Evolutionary conservation across 2,329 filamentous ascomycete genomes (phyloP), one percentile per base, ranked within the genome.

Genomic region (Ceratocystis alfenasii): DNA sequence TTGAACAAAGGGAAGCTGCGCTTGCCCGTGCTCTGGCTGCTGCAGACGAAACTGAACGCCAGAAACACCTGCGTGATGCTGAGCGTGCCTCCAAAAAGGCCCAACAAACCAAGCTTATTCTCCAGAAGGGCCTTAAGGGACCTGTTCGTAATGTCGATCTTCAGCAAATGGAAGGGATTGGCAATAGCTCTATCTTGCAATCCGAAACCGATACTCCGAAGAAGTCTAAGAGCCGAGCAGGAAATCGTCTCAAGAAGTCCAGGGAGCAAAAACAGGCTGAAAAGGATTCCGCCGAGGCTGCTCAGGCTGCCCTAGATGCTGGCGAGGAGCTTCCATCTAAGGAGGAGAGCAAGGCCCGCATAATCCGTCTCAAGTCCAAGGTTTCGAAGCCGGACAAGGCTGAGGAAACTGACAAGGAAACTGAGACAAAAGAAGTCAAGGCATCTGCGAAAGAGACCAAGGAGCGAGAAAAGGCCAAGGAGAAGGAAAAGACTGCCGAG

Each of bases 71-170:
- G 57, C 87, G 87, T 62, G 92, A 95, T 71, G 92, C 92, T 25
- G 90, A 95, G 71, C 88, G 92, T 66, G 90, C 90, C 15, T 90
- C 90, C 71, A 94, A 95, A 77, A 97, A 96, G 79, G 92, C 90
- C 7, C 88, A 90, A 74, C 89, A 92, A 69, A 96, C 92, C 20
- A 91, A 91, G 76, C 83, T 90, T 68, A 89, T 94, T 62, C 80
- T 96, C 60, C 89, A 94, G 70, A 90, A 91, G 72, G 90, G 90
- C 63, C 89, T 90, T 72, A 95, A 83, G 83, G 94, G 81, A 72
- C 92, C 79, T 71, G 88, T 82, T 1, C 79, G 83, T 69, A 83
- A 82, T 69, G 65, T 65, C 1, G 78, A 92, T 69, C 88, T 91
- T 68, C 85, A 89, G 48, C 90, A 93, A 74, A 80, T 93, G 67